A percentile compares a stretch with the other conserved stretches of the same genome.
These are phyloP conservation scores for Lactuca sativa DNA, from an alignment of 129 eudicot genomes.

Conservation along the genomic window DNA sequence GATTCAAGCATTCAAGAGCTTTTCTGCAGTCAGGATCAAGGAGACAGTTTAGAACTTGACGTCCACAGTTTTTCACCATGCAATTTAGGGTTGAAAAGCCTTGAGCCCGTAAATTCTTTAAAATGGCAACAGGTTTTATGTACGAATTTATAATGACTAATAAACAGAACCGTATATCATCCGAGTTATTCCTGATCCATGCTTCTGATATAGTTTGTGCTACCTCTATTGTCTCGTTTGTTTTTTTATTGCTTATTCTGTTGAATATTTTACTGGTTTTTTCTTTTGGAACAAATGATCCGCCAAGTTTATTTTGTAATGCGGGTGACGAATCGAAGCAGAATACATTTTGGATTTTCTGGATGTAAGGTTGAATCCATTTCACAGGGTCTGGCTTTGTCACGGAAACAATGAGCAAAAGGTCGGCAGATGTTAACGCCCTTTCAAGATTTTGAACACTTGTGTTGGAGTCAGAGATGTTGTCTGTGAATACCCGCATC, in stretches of 20 bases:
- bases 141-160: conserved; percentile 76
- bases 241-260: conserved; percentile 40
- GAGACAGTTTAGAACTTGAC: conserved; percentile 83
- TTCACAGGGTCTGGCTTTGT: conserved; percentile 52
- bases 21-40: conserved; percentile 79
- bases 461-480: conserved; percentile 26
- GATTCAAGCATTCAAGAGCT: conserved; percentile 87
- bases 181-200: conserved; percentile 81
- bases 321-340: conserved; percentile 82
- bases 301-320: conserved; percentile 66
- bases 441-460: conserved; percentile 33
- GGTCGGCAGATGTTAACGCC: conserved; percentile 46
- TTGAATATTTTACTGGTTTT: conserved; percentile 33
- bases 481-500: conserved; percentile 71
- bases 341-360: conserved; percentile 56
- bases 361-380: conserved; percentile 53
- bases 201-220: conserved; percentile 68
- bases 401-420: conserved; percentile 70
- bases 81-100: conserved; percentile 81
- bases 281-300: conserved; percentile 37
- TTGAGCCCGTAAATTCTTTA: conserved; percentile 75
- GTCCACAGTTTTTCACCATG: conserved; percentile 88
- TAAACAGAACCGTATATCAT: conserved; percentile 85
- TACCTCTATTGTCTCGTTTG: conserved; percentile 51
- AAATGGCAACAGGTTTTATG: conserved; percentile 71